Conservation (phyloP, 805 yeast genomes). For the Hanseniaspora singularis region DNA sequence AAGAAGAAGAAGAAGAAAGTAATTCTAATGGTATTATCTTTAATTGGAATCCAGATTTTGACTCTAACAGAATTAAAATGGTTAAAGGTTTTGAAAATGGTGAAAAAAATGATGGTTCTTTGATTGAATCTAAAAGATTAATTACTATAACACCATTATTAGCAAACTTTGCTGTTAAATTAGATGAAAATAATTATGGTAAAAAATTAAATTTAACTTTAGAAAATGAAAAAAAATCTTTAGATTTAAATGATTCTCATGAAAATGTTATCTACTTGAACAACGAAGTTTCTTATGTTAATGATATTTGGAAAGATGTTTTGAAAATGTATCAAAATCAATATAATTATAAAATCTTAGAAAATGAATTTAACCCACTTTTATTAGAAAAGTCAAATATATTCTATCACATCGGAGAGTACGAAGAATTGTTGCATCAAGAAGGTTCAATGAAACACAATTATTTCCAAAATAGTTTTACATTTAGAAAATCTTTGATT, state of each 20-base stretch:
- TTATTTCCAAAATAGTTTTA: constrained; percentile 66
- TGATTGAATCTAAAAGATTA: constrained; percentile 44
- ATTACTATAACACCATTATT: constrained; percentile 60
- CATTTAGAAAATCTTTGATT: constrained; percentile 80
- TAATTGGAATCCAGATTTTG: constrained; percentile 77
- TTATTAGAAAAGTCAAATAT: background rate
- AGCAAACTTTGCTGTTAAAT: constrained; percentile 50
- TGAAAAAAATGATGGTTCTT: constrained; percentile 56
- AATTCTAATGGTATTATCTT: constrained; percentile 40
- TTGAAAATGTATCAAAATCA: background rate
- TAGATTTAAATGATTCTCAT: too few species aligned
- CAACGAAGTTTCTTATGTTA: constrained; percentile 14
- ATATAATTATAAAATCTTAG: background rate
- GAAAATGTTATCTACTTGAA: background rate
- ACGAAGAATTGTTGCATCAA: constrained; percentile 48
- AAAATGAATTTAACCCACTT: background rate
- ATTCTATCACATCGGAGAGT: constrained; percentile 76
- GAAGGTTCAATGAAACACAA: constrained; percentile 33
- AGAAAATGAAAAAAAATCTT: too few species aligned
- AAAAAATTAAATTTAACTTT: constrained; percentile 18
- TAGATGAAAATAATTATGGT: constrained; percentile 12
- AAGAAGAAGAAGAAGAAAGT: constrained; percentile 26
- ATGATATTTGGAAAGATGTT: constrained; percentile 8
- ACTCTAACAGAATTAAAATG: constrained; percentile 27
- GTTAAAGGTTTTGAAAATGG: constrained; percentile 25